Base-by-base conservation (phyloP, 1,139 yeast genomes). In the Protomyces pachydermus region DNA sequence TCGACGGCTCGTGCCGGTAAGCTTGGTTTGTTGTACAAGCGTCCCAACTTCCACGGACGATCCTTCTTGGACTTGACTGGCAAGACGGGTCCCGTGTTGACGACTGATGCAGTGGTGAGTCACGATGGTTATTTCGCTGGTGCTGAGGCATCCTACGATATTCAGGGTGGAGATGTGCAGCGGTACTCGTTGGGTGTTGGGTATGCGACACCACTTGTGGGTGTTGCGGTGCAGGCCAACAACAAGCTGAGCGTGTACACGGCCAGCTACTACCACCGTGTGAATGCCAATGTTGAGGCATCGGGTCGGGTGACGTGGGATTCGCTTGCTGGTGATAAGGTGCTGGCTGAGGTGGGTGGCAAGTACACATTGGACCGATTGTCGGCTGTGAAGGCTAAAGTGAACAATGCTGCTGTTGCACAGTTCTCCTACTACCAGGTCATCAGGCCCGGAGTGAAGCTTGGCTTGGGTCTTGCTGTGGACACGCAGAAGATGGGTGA, bases 51-150 rank as follows among this genome's bases (percentile, higher is more conserved):
- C 79, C 88, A 89, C 76, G 96, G 97, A 73, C 87, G 97, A 80
- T 95, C 91, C 72, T 89, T 89, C 81, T 90, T 95, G 73, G 97
- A 95, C 80, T 82, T 93, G 76, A 83, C 91, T 77, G 64, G 57
- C 53, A 51, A 56, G 45, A 91, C 91, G 83, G 97, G 97, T 72
- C 97, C 98, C 73, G 82, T 88, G 71, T 91, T 96, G 77, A 86
- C 90, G 72, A 97, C 97, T 79, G 97, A 93, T 79, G 84, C 90
- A 76, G 86, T 96, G 70, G 84, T 91, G 74, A 96, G 96, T 76
- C 96, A 89, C 80, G 97, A 91, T 74, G 97, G 97, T 72, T 87
- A 91, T 84, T 85, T 95, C 72, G 95, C 93, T 72, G 98, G 98
- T 80, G 96, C 95, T 71, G 97, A 93, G 81, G 85, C 93, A 75